Evolutionary conservation across 495 filamentous ascomycete genomes (phyloP).

Genomic region (Coniosporium apollinis): DNA sequence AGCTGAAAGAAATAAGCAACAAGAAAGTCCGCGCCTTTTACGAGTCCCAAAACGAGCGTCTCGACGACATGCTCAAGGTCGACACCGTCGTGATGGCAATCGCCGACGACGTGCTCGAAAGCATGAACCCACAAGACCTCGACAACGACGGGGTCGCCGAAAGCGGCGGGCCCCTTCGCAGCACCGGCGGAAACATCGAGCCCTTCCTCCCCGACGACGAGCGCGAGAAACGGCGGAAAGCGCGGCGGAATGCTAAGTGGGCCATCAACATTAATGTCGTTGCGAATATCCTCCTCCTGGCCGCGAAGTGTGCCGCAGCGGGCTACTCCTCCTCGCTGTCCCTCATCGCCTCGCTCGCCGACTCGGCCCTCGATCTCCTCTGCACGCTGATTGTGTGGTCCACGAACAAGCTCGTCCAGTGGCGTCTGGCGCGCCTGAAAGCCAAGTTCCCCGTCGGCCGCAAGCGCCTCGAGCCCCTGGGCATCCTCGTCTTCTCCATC

Average conservation of each 20-base stretch:
- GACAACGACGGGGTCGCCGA: conserved; percentile 33
- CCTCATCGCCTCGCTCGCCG: conserved; percentile 29
- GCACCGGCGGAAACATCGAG: conserved; percentile 24
- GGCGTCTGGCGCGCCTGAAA: conserved; percentile 25
- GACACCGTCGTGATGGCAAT: conserved; percentile 32
- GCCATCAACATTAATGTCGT: conserved; percentile 36
- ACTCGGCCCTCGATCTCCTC: conserved; percentile 32
- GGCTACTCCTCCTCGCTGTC: conserved; percentile 29
- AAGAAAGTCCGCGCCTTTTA: conserved; percentile 32
- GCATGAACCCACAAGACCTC: conserved; percentile 33
- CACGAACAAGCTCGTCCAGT: conserved; percentile 29
- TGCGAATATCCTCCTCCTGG: conserved; percentile 30
- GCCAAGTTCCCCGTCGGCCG: conserved; percentile 30
- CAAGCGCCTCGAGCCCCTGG: conserved; percentile 25
- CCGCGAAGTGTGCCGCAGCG: conserved; percentile 25
- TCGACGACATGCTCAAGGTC: conserved; percentile 37
- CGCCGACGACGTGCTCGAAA: conserved; percentile 35
- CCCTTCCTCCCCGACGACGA: conserved; percentile 33
- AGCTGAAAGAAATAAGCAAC: conserved; percentile 27
- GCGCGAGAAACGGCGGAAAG: conserved; percentile 24
- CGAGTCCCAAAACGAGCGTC: conserved; percentile 30
- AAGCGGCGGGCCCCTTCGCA: conserved; percentile 23
- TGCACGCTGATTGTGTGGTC: conserved; percentile 33
- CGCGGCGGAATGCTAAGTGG: conserved; percentile 27
- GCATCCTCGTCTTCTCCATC: conserved; percentile 26